Evolutionary conservation across 148 eudicot genomes (phyloP), one percentile per base, ranked within the genome.

Genomic region (Chenopodium formosanum): DNA sequence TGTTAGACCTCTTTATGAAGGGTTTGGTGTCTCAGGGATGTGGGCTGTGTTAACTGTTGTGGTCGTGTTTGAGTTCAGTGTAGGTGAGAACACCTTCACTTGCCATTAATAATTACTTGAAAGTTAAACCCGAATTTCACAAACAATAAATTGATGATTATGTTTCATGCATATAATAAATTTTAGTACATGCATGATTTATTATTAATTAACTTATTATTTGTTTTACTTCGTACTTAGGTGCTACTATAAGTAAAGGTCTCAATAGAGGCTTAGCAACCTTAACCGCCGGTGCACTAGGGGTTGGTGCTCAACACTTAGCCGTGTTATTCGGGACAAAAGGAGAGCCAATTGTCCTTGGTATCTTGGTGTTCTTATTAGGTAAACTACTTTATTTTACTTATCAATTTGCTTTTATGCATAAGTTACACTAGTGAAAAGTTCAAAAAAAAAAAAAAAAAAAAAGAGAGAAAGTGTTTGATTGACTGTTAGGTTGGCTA

Each of bases 171-270:
- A 0, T 40, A 40, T 40, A 40, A 40, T 40, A 40, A 40, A 40
- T 37, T 37, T 37, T 37, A 37, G 44, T 37, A 37, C 44, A 40
- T 40, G 7, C 44, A 40, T 40, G 44, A 40, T 40, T 4, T 40
- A 40, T 40, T 40, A 40, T 5, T 40, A 5, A 5, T 5, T 40
- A 5, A 5, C 44, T 40, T 5, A 12, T 52, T 52, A 16, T 14
- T 56, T 17, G 16, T 56, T 56, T 56, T 5, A 17, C 4, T 17
- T 16, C 17, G 22, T 56, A 17, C 34, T 8, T 72, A 88, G 90
- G 90, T 63, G 90, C 79, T 34, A 88, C 90, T 10, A 71, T 88
- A 64, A 84, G 88, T 20, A 88, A 85, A 77, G 88, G 88, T 62
- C 71, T 88, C 32, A 88, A 88, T 29, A 79, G 90, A 69, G 83